Conservation (phyloP, 2,329 filamentous ascomycete species). For the Botryotinia narcissicola region DNA sequence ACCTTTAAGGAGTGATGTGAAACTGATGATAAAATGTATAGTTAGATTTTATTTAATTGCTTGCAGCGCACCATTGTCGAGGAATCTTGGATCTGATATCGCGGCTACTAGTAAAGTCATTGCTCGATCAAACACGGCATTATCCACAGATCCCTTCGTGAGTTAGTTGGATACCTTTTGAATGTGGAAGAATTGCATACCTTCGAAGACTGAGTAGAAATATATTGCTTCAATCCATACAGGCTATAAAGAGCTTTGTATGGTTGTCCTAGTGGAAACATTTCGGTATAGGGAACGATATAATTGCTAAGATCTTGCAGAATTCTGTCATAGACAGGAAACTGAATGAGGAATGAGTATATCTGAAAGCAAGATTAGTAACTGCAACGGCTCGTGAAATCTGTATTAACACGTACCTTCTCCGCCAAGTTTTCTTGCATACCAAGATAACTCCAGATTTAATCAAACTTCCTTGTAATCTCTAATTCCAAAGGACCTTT, state of each 20-base stretch:
- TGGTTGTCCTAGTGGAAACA: slow-evolving; percentile 68
- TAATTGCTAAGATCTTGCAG: slow-evolving; percentile 57
- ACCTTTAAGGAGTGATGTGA: slow-evolving; percentile 56
- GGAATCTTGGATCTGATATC: slow-evolving; percentile 56
- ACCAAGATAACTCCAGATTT: slow-evolving; percentile 77
- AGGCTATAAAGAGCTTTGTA: slow-evolving; percentile 74
- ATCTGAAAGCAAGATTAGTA: slow-evolving; percentile 47
- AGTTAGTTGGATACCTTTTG: slow-evolving; percentile 19
- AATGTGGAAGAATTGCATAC: slow-evolving; percentile 27
- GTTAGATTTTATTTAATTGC: slow-evolving; percentile 50
- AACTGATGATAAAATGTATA: slow-evolving; percentile 54
- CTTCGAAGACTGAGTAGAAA: slow-evolving; percentile 40
- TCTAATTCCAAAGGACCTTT: slow-evolving; percentile 69
- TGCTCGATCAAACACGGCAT: slow-evolving; percentile 44
- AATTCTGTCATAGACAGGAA: slow-evolving; percentile 66
- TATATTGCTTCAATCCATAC: slow-evolving; percentile 62
- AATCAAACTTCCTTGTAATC: slow-evolving; percentile 77
- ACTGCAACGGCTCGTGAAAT: not conserved
- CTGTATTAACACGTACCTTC: slow-evolving; percentile 51
- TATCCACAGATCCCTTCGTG: slow-evolving; percentile 31
- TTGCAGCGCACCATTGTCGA: slow-evolving; percentile 45
- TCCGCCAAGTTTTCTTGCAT: slow-evolving; percentile 67
- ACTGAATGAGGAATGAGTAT: slow-evolving; percentile 66
- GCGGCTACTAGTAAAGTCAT: slow-evolving; percentile 58
- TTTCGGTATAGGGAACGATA: slow-evolving; percentile 52